Base-by-base conservation (phyloP, 1,284 basidiomycete genomes). In the Trichosporon coremiiforme region DNA sequence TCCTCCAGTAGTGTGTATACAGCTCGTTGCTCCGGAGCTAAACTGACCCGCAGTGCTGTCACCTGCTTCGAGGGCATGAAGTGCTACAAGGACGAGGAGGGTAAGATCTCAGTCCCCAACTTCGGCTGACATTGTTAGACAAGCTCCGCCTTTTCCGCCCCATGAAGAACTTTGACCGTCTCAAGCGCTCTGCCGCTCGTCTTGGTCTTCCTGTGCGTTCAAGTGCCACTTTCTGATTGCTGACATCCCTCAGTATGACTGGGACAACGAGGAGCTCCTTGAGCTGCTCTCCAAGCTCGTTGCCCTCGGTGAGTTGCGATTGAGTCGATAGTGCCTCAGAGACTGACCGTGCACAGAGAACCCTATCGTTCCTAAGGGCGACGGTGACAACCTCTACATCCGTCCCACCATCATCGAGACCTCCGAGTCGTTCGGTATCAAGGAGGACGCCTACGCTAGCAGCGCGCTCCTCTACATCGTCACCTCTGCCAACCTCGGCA, bases 61-160 rank as follows among this genome's bases (percentile, higher is more conserved):
- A 81, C 80, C 22, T 82, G 81, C 70, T 82, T 82, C 66, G 81
- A 82, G 75, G 81, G 81, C n/a, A 82, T 82, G 81, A 82, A 82
- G 79, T 81, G 79, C 74, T 82, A 82, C 75, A 82, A 82, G 73
- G 75, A 75, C 33, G 78, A 80, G 57, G 38, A 74, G 64, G 73
- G 73, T 74, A 67, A 68, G 66, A 7, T 20, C 15, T 20, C 53
- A 13, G 20, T 7, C 6, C n/a, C 3, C 17, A 29, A 22, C 12
- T 9, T 17, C 45, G 50, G 60, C 70, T 73, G 22, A 71, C 69
- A 2, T 6, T 17, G 9, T 4, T 50, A 74, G 81, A 79, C 35
- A 75, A 81, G 62, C 67, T 81, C 62, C 74, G 79, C 13, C 73
- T 82, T 29, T 82, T 82, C 77, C 74, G 81, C 41, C 81, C 81